These are phyloP conservation scores for Populus tomentosa DNA, from an alignment of 441 rosid species.

Conservation along the genomic window DNA sequence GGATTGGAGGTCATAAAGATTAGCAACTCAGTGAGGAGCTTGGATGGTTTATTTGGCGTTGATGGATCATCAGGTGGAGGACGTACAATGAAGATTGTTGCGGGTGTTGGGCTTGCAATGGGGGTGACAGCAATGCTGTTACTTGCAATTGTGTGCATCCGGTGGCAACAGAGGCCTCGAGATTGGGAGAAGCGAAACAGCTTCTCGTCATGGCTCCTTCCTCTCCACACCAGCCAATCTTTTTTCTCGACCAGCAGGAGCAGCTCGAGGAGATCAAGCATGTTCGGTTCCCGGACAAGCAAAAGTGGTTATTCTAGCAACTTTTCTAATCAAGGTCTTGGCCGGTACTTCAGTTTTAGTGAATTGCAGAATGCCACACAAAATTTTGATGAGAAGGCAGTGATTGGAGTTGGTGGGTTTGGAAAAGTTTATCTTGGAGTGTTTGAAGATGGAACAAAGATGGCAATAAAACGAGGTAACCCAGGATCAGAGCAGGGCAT, in stretches of 20 bases:
- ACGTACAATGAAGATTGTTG: constrained; percentile 43
- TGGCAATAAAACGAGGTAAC: constrained; percentile 75
- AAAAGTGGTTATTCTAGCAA: constrained; percentile 48
- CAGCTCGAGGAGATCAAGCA: constrained; percentile 47
- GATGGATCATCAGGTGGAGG: constrained; percentile 33
- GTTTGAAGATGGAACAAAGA: constrained; percentile 65
- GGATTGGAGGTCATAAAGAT: constrained; percentile 77
- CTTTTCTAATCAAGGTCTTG: constrained; percentile 57
- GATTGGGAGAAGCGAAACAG: constrained; percentile 57
- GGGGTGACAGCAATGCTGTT: constrained; percentile 66
- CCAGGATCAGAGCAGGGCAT: constrained; percentile 82
- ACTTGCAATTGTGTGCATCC: constrained; percentile 57
- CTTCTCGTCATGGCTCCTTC: constrained; percentile 74
- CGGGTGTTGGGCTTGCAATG: constrained; percentile 69
- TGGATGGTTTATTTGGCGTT: constrained; percentile 62
- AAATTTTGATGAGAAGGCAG: constrained; percentile 57
- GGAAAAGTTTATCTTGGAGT: constrained; percentile 72
- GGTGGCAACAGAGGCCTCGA: constrained; percentile 62
- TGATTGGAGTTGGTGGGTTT: constrained; percentile 83
- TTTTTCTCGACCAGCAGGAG: constrained; percentile 47
- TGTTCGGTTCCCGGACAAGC: constrained; percentile 49
- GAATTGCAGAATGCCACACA: constrained; percentile 74
- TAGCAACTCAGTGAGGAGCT: constrained; percentile 60
- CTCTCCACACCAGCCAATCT: constrained; percentile 50
- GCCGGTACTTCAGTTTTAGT: constrained; percentile 58